Evolutionary conservation across 768 basidiomycete species (phyloP), one percentile per base, ranked within the genome.

Genomic region (Multifurca ochricompacta): DNA sequence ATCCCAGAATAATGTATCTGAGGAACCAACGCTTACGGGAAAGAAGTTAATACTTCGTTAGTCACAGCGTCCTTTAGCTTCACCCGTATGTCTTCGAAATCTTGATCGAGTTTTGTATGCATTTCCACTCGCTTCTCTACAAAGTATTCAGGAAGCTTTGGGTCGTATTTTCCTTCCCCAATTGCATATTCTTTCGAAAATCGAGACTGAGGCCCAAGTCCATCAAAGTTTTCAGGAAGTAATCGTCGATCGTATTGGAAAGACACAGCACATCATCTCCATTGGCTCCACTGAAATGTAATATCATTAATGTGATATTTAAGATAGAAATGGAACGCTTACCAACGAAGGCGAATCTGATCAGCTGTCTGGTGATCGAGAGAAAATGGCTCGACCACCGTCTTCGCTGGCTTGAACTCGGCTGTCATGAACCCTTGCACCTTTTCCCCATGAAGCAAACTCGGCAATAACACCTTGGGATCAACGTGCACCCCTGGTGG

Each of bases 391-490:
- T 51, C 45, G 5, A 41, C 37, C n/a, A 32, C 4, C 2, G 16
- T 44, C 45, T 49, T 30, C n/a, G 49, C 50, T 3, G 36, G 32
- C n/a, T 21, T 41, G 44, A 51, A 61, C n/a, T 42, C 7, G 13
- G 42, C 50, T 0, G 58, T 58, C 35, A 65, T 44, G 18, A 65
- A 35, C 3, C 57, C 64, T 39, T 65, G 64, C 11, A 19, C 13
- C 1, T 53, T 48, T 34, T 65, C 64, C 9, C 64, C 64, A 5
- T 28, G 16, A 18, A 62, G 45, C 16, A 57, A 11, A 36, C 31
- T 51, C 18, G 56, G 56, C 7, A 45, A 40, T n/a, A 57, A 25
- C n/a, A 14, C 14, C 1, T 34, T 42, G 2, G 25, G 37, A 6
- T 43, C 56, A 8, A 57, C 4, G 7, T 36, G 25, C 6, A 35